These are phyloP conservation scores for Ophiosphaerella narmari DNA, from an alignment of 2,329 filamentous ascomycete genomes.

Conservation along the genomic window DNA sequence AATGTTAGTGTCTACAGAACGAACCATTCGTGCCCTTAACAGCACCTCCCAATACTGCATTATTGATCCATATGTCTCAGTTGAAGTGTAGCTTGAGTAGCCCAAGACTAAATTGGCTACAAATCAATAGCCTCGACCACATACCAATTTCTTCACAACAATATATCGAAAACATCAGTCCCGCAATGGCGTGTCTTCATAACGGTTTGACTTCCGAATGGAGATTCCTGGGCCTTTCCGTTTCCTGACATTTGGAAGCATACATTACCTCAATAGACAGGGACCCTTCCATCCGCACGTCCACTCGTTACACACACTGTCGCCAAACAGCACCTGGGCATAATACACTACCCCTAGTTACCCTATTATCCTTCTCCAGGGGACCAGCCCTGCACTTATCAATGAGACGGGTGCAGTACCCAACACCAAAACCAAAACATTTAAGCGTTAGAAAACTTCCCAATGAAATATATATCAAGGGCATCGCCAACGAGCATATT, in stretches of 20 bases:
- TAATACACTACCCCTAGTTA: slow-evolving; percentile 2
- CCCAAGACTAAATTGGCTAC: too few relatives aligned
- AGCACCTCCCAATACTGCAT: too few relatives aligned
- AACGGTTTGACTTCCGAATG: slow-evolving; percentile 1
- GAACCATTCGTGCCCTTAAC: too few relatives aligned
- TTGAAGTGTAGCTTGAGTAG: too few relatives aligned
- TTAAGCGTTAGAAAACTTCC: not conserved
- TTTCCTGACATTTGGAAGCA: slow-evolving; percentile 8
- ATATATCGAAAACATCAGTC: slow-evolving; percentile 6
- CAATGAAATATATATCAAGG: too few relatives aligned
- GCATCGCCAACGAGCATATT: not conserved
- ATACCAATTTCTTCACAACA: not conserved
- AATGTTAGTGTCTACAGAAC: too few relatives aligned
- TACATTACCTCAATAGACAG: slow-evolving; percentile 1
- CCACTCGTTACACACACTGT: slow-evolving; percentile 8
- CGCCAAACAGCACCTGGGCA: slow-evolving; percentile 1
- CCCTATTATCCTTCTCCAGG: not conserved
- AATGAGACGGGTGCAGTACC: too few relatives aligned
- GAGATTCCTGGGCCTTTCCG: too few relatives aligned
- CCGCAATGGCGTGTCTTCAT: slow-evolving; percentile 7
- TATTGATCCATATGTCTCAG: too few relatives aligned
- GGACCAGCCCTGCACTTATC: not conserved
- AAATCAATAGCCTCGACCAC: too few relatives aligned
- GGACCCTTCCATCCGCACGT: slow-evolving; percentile 13
- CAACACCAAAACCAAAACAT: not conserved